A percentile compares a stretch with the other conserved stretches of the same genome.
phyloP scores from a whole-genome alignment of 139 green algal species.

The Picochlorum costavermella region DNA sequence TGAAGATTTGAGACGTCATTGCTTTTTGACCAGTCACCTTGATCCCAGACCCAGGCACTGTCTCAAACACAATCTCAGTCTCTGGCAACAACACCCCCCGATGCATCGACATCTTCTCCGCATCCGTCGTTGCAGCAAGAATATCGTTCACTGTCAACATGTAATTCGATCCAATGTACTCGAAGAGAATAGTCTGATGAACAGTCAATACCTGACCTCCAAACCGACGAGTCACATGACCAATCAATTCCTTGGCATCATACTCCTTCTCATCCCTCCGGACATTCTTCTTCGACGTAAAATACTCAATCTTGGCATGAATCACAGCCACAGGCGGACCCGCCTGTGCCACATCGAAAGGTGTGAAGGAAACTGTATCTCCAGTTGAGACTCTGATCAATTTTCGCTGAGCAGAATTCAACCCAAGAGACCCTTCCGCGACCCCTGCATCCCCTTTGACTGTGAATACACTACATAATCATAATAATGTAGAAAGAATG shows the following conservation, averaged over 20 bases:
- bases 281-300: constrained; percentile 38
- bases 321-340: constrained; percentile 53
- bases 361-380: constrained; percentile 36
- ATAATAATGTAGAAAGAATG: background rate
- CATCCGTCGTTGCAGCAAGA: constrained; percentile 6
- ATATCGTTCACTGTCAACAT: constrained; percentile 54
- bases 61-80: constrained; percentile 62
- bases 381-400: constrained; percentile 49
- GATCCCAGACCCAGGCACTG: constrained; percentile 31
- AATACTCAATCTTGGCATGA: constrained; percentile 55
- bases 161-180: constrained; percentile 78
- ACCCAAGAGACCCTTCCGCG: constrained; percentile 45
- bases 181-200: constrained; percentile 78
- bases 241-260: constrained; percentile 50
- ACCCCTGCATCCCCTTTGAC: constrained; percentile 41
- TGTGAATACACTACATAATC: constrained; percentile 3
- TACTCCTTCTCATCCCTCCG: constrained; percentile 43
- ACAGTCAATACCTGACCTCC: constrained; percentile 59
- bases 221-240: constrained; percentile 51
- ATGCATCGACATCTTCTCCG: constrained; percentile 20
- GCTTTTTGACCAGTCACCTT: constrained; percentile 66
- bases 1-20: constrained; percentile 83
- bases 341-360: constrained; percentile 29
- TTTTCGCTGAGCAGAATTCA: constrained; percentile 82
- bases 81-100: constrained; percentile 41